Evolutionary conservation across 2,329 filamentous ascomycete species (phyloP).

Genomic region (Phialophora verrucosa): DNA sequence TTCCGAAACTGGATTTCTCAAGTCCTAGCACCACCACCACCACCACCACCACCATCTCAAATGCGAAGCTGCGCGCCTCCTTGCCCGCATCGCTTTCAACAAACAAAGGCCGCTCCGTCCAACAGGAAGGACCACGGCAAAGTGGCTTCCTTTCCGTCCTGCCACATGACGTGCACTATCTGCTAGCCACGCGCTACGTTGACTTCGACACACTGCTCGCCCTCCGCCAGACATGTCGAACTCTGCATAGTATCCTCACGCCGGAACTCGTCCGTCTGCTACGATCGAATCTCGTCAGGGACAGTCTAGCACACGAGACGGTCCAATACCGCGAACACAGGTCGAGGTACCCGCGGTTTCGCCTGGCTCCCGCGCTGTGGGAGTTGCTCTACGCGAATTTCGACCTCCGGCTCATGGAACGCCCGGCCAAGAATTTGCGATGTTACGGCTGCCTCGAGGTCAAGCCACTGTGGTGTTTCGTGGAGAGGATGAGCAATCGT

Average conservation of each 20-base stretch:
- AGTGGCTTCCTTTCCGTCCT: conserved; percentile 28
- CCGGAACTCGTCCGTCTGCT: conserved; percentile 25
- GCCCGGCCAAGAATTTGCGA: conserved; percentile 28
- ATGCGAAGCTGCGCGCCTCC: conserved; percentile 1
- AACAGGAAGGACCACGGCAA: neutral
- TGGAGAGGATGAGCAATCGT: conserved; percentile 36
- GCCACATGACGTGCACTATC: conserved; percentile 29
- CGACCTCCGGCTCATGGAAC: conserved; percentile 29
- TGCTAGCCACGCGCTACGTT: conserved; percentile 25
- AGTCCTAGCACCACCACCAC: conserved; percentile 3
- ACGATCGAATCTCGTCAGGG: conserved; percentile 22
- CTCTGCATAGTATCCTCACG: conserved; percentile 20
- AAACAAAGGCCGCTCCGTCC: conserved; percentile 2
- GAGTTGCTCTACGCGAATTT: conserved; percentile 29
- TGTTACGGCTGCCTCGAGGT: conserved; percentile 35
- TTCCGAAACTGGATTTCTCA: neutral
- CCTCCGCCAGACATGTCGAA: conserved; percentile 32
- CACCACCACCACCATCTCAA: conserved; percentile 8
- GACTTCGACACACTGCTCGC: conserved; percentile 34
- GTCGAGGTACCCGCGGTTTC: conserved; percentile 20
- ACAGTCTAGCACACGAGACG: conserved; percentile 22
- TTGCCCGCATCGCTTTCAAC: conserved; percentile 5
- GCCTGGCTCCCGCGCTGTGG: conserved; percentile 24
- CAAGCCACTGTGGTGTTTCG: conserved; percentile 34
- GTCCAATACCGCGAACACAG: conserved; percentile 25